Percentiles rank a stretch among this genome's conserved stretches.
These are phyloP conservation scores for Chaetomium strumarium DNA, from an alignment of 2,329 filamentous ascomycete genomes.

Conservation along the genomic window DNA sequence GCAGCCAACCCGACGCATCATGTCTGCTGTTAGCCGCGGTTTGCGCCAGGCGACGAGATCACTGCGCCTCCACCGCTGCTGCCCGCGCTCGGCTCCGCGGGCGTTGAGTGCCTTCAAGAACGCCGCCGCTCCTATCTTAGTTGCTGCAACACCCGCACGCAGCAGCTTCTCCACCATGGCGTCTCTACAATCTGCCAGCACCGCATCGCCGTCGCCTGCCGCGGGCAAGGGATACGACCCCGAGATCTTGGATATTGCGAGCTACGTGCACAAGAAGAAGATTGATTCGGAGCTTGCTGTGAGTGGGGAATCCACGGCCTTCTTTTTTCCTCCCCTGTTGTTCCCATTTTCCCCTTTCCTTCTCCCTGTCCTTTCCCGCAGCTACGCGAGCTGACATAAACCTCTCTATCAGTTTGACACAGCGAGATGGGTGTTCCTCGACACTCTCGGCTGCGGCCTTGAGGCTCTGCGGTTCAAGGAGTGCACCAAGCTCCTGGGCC, in stretches of 20 bases:
- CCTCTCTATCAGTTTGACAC: conserved; percentile 68
- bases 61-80: conserved; percentile 40
- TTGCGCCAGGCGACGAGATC: conserved; percentile 50
- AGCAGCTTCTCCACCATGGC: conserved; percentile 46
- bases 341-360: background rate
- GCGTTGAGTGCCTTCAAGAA: conserved; percentile 32
- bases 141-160: conserved; percentile 19
- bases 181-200: conserved; percentile 42
- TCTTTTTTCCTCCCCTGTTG: background rate
- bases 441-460: conserved; percentile 93
- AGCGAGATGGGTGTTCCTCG: conserved; percentile 91
- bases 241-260: conserved; percentile 91
- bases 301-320: conserved; percentile 37
- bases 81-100: conserved; percentile 34
- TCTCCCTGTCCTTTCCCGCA: conserved; percentile 15
- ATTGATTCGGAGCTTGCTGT: conserved; percentile 91
- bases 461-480: conserved; percentile 94
- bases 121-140: conserved; percentile 30
- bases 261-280: conserved; percentile 87
- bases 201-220: conserved; percentile 35
- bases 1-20: conserved; percentile 24
- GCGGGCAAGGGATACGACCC: conserved; percentile 67
- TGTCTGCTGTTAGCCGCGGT: conserved; percentile 51
- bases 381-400: conserved; percentile 16
- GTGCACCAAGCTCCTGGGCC: conserved; percentile 90